A percentile compares a stretch with the other conserved stretches of the same genome.
Evolutionary conservation across 2,329 filamentous ascomycete genomes (phyloP).

Genomic region (Teratosphaeria gauchensis): DNA sequence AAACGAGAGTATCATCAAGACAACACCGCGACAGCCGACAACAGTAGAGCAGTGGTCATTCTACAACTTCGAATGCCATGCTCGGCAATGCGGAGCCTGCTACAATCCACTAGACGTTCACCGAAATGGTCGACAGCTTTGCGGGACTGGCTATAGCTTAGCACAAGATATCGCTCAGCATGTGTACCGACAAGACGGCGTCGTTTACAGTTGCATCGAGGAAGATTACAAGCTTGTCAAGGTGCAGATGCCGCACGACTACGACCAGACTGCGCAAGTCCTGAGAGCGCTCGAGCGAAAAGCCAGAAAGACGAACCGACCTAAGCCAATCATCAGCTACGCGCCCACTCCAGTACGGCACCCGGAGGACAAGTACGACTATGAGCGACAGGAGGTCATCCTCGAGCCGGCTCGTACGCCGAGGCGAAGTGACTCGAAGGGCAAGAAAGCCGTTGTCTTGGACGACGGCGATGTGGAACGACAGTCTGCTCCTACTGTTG

Average conservation of each 20-base stretch:
- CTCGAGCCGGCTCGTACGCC: slow-evolving; percentile 8
- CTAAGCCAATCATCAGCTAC: slow-evolving; percentile 32
- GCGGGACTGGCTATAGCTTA: slow-evolving; percentile 34
- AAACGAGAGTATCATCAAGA: slow-evolving; percentile 11
- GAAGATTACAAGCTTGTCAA: slow-evolving; percentile 34
- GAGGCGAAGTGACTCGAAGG: slow-evolving; percentile 1
- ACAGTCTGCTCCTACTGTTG: not conserved
- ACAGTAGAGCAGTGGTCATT: slow-evolving; percentile 36
- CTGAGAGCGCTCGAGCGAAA: slow-evolving; percentile 34
- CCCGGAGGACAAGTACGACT: slow-evolving; percentile 3
- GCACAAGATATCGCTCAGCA: slow-evolving; percentile 36
- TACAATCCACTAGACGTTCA: slow-evolving; percentile 35
- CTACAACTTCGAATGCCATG: slow-evolving; percentile 41
- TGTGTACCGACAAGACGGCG: slow-evolving; percentile 31
- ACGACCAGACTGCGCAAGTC: slow-evolving; percentile 31
- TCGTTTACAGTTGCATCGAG: slow-evolving; percentile 19
- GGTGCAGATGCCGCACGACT: slow-evolving; percentile 35
- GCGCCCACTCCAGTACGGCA: slow-evolving; percentile 22
- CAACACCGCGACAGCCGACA: slow-evolving; percentile 32
- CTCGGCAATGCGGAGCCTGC: slow-evolving; percentile 36
- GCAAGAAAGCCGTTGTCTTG: slow-evolving; percentile 9
- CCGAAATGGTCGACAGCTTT: slow-evolving; percentile 31
- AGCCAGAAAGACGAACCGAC: slow-evolving; percentile 25
- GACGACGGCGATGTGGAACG: slow-evolving; percentile 14
- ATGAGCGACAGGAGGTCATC: slow-evolving; percentile 4